A percentile compares a stretch with the other conserved stretches of the same genome.
Evolutionary conservation across 2,329 filamentous ascomycete species (phyloP).

Genomic region (Aspergillus fijiensis): DNA sequence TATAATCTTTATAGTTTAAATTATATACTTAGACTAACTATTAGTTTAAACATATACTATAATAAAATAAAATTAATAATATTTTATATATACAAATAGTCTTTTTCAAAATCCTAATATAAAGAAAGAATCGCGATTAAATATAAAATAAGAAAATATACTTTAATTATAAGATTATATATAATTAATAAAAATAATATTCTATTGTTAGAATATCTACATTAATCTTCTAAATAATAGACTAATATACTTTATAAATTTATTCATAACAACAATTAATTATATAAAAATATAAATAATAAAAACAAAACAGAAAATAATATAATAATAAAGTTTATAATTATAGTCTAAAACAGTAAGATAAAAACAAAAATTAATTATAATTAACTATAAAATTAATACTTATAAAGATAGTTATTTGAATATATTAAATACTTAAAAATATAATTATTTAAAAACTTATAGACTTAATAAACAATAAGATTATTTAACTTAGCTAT

Average conservation of each 20-base stretch:
- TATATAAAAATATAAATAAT: no score
- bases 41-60: rapidly evolving
- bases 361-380: neutral
- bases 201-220: neutral
- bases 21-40: no score
- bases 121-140: neutral
- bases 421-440: neutral
- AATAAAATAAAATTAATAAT: no score
- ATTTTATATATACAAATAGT: no score
- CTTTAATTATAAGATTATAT: neutral
- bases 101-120: neutral
- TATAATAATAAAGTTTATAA: neutral
- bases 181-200: neutral
- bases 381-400: neutral
- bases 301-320: no score
- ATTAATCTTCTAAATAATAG: neutral
- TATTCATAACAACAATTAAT: no score
- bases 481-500: no score
- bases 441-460: no score
- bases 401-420: neutral
- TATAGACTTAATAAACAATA: no score
- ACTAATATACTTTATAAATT: neutral
- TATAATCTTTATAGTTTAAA: no score
- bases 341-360: neutral
- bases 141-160: neutral